Evolutionary conservation across 768 basidiomycete species (phyloP), one percentile per base, ranked within the genome.

Genomic region (Suillus clintonianus): DNA sequence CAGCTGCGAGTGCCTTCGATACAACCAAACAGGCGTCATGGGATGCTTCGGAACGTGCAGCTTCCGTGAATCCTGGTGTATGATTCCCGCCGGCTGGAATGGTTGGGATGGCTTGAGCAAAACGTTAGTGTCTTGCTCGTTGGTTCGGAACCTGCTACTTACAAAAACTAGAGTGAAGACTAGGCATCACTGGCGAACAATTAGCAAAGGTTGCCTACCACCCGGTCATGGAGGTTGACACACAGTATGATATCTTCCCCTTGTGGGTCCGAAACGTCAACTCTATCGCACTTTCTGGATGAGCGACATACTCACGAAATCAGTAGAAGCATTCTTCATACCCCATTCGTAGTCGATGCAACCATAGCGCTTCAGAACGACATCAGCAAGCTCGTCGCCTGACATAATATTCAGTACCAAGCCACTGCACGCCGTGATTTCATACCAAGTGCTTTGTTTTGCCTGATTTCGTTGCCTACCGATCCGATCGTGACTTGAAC

Each of bases 261-360:
- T 57, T 41, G 24, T 39, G 6, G 37, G 9, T 56, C 8, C 22
- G 17, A 57, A 42, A 43, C 24, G 30, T 13, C 27, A 64, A 15
- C 13, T 45, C 34, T 43, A 1, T 11, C 39, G 42, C 45, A 14
- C 30, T 24, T 59, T 41, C 42, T 42, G 5, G 24, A 5, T 17
- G 17, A 27, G 42, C 42, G 53, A 10, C 17, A 30, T 6, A 75
- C 88, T 78, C 68, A 90, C 90, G 68, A 92, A 92, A 72, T 91
- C 90, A 5, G 90, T 91, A 8, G 89, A 91, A 6, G 89, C 90
- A 50, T 82, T 82, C 37, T 78, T 78, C 68, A 88, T 87, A 42
- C 89, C 86, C 80, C 84, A 86, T 63, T 82, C 81, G 67, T 86
- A 84, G 69, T 87, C 85, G 53, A 87, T 77, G 1, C 78, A 72